Percentiles rank a stretch among this genome's conserved stretches.
phyloP scores from a whole-genome alignment of 2,329 filamentous ascomycete species.

The Sclerotiophoma versabilis region DNA sequence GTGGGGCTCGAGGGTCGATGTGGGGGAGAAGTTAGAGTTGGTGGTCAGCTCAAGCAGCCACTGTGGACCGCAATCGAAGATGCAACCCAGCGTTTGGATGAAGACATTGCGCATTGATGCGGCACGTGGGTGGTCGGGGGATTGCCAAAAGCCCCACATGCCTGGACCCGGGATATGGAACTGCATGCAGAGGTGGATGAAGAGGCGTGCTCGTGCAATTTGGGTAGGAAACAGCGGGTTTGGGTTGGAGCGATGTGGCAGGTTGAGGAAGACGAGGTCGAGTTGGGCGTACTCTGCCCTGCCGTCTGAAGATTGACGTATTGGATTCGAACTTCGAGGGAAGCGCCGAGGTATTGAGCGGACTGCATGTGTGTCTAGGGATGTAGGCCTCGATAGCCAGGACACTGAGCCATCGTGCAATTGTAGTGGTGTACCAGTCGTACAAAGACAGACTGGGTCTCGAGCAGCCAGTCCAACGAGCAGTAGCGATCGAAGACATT shows the following conservation, averaged over 20 bases:
- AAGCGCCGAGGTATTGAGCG: conserved; percentile 22
- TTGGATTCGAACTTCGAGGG: conserved; percentile 16
- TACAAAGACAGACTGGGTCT: conserved; percentile 52
- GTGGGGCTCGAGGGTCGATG: conserved; percentile 21
- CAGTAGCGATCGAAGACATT: conserved; percentile 52
- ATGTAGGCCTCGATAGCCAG: conserved; percentile 42
- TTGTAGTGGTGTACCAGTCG: conserved; percentile 41
- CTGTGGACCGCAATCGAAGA: conserved; percentile 49
- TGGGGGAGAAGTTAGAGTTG: conserved; percentile 30
- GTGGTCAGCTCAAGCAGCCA: conserved; percentile 49
- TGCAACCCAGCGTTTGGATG: conserved; percentile 51
- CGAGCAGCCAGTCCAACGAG: conserved; percentile 51
- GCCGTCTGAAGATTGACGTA: conserved; percentile 42
- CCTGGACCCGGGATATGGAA: conserved; percentile 29
- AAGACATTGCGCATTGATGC: conserved; percentile 52
- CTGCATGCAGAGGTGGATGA: conserved; percentile 47
- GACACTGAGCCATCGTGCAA: conserved; percentile 44
- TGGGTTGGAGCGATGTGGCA: conserved; percentile 38
- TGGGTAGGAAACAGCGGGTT: conserved; percentile 36
- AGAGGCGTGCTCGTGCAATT: conserved; percentile 41
- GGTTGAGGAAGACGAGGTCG: conserved; percentile 50
- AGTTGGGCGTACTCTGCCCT: conserved; percentile 51
- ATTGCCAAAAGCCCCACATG: conserved; percentile 39
- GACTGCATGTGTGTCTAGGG: conserved; percentile 28
- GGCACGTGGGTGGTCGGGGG: conserved; percentile 42